Evolutionary conservation across 257 asterid genomes (phyloP), one percentile per base, ranked within the genome.

Genomic region (Ehretia macrophylla): DNA sequence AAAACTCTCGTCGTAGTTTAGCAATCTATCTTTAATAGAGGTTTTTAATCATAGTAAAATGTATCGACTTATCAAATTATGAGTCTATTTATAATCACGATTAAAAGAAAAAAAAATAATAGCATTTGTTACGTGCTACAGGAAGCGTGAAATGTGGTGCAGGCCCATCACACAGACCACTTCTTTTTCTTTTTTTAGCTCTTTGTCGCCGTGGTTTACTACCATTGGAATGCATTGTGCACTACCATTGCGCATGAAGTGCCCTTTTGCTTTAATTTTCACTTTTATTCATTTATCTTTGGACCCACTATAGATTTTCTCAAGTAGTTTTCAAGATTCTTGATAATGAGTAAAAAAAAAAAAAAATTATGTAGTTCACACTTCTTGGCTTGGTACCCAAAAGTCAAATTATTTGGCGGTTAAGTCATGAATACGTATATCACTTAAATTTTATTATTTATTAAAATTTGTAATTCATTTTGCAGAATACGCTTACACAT

Each of bases 401-500:
- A 69, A 56, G 65, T 63, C 70, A 70, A 70, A 63, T 45, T 23
- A 3, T 59, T 48, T 52, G 32, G 60, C 69, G 58, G 39, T 40
- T 51, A 11, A 1, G 19, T n/a, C n/a, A n/a, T n/a, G n/a, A n/a
- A n/a, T n/a, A n/a, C n/a, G n/a, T n/a, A n/a, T n/a, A n/a, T n/a
- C n/a, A n/a, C n/a, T n/a, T n/a, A n/a, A n/a, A 10, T 10, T 2
- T 42, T 42, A 14, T 42, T 4, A 42, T 14, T 10, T 14, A 48
- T 48, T 48, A 14, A 17, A 14, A 4, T 48, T 17, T 10, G 56
- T 38, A 5, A 14, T 22, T 44, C 14, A 22, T 40, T 19, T 17
- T 70, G 56, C 80, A 92, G 99, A 92, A 60, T 92, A 92, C 60
- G 99, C 97, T 0, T 88, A 88, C 75, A 86, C 99, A 0, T 69